phyloP scores from a whole-genome alignment of 352 stramenopile genomes.

The Vaucheria bursata region DNA sequence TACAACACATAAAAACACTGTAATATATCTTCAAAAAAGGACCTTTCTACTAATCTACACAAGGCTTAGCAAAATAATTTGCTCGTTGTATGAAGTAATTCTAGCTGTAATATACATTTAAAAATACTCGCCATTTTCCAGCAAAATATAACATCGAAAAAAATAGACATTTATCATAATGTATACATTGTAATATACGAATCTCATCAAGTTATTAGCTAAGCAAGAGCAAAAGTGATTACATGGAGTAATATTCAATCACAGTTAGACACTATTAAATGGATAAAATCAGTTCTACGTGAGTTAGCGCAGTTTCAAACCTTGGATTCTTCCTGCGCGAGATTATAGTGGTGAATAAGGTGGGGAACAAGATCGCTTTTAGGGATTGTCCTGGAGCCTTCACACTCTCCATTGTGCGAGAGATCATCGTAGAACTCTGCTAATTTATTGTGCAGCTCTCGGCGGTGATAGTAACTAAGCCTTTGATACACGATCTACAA shows the following conservation, averaged over 20 bases:
- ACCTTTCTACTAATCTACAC: too few relatives aligned
- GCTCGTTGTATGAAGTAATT: too few relatives aligned
- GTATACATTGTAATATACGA: too few relatives aligned
- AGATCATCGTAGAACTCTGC: constrained; percentile 15
- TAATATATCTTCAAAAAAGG: too few relatives aligned
- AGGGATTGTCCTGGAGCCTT: constrained; percentile 6
- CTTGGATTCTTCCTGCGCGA: constrained; percentile 35
- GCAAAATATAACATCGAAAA: too few relatives aligned
- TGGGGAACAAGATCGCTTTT: neutral
- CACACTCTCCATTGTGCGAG: neutral
- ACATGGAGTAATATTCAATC: neutral
- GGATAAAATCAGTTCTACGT: neutral
- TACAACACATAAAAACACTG: too few relatives aligned
- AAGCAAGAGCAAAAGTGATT: neutral
- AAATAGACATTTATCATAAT: too few relatives aligned
- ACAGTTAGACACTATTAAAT: neutral
- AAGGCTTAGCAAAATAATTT: too few relatives aligned
- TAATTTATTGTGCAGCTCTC: constrained; percentile 22
- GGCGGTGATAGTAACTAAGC: constrained; percentile 26
- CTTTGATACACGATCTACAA: constrained; percentile 34
- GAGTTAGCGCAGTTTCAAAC: constrained; percentile 3
- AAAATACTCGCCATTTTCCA: too few relatives aligned
- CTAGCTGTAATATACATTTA: too few relatives aligned
- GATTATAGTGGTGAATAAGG: constrained; percentile 29
- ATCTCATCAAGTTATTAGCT: too few relatives aligned